A percentile compares a stretch with the other conserved stretches of the same genome.
phyloP scores from a whole-genome alignment of 805 yeast genomes.

The Allodekkera sacchari region DNA sequence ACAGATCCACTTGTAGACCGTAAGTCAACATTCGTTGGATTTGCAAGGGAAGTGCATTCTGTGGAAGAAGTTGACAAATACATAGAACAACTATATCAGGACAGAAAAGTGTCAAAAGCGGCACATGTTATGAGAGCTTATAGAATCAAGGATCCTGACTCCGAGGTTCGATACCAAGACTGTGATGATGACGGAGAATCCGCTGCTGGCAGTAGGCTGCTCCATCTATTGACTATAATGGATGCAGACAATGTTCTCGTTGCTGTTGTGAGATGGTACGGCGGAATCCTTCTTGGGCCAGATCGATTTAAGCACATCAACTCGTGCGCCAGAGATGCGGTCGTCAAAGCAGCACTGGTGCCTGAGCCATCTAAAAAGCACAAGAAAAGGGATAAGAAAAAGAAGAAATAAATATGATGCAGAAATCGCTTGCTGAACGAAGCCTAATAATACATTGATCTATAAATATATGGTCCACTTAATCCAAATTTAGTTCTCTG shows the following conservation, averaged over 20 bases:
- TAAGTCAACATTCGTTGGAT: constrained; percentile 79
- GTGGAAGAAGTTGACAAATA: constrained; percentile 58
- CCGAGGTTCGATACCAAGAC: constrained; percentile 62
- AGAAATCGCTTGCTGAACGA: neutral
- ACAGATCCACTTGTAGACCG: constrained; percentile 78
- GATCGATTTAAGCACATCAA: constrained; percentile 93
- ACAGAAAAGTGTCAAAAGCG: constrained; percentile 59
- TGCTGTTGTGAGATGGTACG: constrained; percentile 87
- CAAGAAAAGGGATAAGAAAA: constrained; percentile 26
- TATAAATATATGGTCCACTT: neutral
- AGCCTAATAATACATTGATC: neutral
- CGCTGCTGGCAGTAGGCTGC: constrained; percentile 86
- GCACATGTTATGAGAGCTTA: constrained; percentile 83
- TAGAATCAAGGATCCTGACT: constrained; percentile 50
- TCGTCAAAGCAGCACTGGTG: constrained; percentile 52
- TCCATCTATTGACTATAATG: constrained; percentile 67
- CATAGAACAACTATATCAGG: constrained; percentile 47
- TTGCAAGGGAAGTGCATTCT: constrained; percentile 51
- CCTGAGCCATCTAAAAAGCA: constrained; percentile 14
- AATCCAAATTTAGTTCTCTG: constrained; percentile 3
- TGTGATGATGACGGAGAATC: constrained; percentile 97
- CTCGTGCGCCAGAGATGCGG: constrained; percentile 78
- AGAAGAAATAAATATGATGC: constrained; percentile 6
- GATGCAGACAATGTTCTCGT: constrained; percentile 81
- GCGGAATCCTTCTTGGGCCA: constrained; percentile 87